A percentile compares a stretch with the other conserved stretches of the same genome.
These are phyloP conservation scores for Zygoascus hellenicus DNA, from an alignment of 1,139 yeast species.

Conservation along the genomic window DNA sequence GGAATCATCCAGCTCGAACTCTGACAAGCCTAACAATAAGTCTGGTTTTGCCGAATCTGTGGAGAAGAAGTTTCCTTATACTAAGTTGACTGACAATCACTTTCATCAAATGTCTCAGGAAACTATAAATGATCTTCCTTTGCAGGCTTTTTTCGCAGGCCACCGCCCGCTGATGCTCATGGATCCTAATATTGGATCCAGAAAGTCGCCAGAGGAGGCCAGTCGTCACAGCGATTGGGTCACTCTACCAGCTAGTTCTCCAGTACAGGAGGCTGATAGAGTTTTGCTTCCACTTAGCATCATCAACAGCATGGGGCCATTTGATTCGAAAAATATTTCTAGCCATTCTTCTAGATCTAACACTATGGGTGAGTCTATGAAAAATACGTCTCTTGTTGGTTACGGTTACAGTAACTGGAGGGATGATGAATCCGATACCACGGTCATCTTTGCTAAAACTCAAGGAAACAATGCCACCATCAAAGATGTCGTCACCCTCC, in stretches of 20 bases:
- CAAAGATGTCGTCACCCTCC: slow-evolving; percentile 15
- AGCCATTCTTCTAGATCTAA: neutral
- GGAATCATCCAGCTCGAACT: neutral
- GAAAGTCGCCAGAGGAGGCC: slow-evolving; percentile 5
- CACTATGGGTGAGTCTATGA: neutral
- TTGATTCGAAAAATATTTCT: slow-evolving; percentile 5
- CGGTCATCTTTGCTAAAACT: slow-evolving; percentile 18
- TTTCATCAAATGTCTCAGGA: slow-evolving; percentile 18
- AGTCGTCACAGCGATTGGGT: slow-evolving; percentile 9
- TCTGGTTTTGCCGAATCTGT: neutral
- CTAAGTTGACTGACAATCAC: slow-evolving; percentile 16
- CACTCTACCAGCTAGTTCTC: slow-evolving; percentile 10
- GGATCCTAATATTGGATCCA: slow-evolving; percentile 15
- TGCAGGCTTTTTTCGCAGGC: slow-evolving; percentile 28
- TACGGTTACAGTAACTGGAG: slow-evolving; percentile 12
- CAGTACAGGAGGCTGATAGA: slow-evolving; percentile 10
- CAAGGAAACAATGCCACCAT: slow-evolving; percentile 14
- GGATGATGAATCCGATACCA: slow-evolving; percentile 12
- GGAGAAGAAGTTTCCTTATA: slow-evolving; percentile 16
- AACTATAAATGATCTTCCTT: slow-evolving; percentile 19
- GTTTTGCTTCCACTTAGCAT: slow-evolving; percentile 9
- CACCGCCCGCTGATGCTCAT: slow-evolving; percentile 28
- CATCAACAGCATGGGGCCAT: slow-evolving; percentile 11
- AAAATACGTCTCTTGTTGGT: slow-evolving; percentile 6
- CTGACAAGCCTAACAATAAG: slow-evolving; percentile 4